Conservation (phyloP, 805 yeast genomes). For the Wickerhamiella nectarea region DNA sequence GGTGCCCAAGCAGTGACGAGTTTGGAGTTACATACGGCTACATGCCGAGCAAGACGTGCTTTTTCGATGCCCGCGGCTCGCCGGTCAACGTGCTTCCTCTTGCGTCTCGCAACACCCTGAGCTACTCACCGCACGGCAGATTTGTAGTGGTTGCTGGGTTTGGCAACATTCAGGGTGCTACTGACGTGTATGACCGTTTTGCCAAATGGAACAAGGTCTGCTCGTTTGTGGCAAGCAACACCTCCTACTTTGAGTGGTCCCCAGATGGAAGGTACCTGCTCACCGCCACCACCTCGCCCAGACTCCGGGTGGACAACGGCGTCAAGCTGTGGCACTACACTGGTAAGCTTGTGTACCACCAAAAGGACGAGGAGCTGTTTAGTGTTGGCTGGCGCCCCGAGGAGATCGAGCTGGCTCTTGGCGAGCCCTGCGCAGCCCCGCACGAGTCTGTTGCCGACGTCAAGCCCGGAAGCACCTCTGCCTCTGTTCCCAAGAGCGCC, state of each 20-base stretch:
- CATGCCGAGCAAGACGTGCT: conserved; percentile 94
- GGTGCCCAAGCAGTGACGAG: conserved; percentile 94
- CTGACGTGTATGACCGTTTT: conserved; percentile 87
- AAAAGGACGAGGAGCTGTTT: conserved; percentile 70
- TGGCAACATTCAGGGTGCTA: conserved; percentile 94
- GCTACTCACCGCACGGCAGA: conserved; percentile 88
- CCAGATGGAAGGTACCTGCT: conserved; percentile 89
- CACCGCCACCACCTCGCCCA: conserved; percentile 94
- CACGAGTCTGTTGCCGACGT: conserved; percentile 54
- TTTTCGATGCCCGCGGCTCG: conserved; percentile 90
- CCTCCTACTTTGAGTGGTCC: conserved; percentile 95
- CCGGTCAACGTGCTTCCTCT: conserved; percentile 69
- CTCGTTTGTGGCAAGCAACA: conserved; percentile 80
- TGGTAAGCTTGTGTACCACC: conserved; percentile 65
- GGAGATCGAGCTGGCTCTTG: conserved; percentile 36
- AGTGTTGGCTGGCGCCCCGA: conserved; percentile 77
- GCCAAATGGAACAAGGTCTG: conserved; percentile 68
- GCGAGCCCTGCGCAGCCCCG: conserved; percentile 41
- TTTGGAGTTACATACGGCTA: conserved; percentile 95
- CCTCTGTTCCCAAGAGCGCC: conserved; percentile 67
- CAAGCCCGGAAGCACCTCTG: conserved; percentile 25
- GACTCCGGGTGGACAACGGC: conserved; percentile 93
- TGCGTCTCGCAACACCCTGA: conserved; percentile 76
- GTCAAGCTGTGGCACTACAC: conserved; percentile 84
- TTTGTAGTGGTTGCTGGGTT: conserved; percentile 90